Evolutionary conservation across 768 basidiomycete species (phyloP).

Genomic region (Tulasnella sp.): DNA sequence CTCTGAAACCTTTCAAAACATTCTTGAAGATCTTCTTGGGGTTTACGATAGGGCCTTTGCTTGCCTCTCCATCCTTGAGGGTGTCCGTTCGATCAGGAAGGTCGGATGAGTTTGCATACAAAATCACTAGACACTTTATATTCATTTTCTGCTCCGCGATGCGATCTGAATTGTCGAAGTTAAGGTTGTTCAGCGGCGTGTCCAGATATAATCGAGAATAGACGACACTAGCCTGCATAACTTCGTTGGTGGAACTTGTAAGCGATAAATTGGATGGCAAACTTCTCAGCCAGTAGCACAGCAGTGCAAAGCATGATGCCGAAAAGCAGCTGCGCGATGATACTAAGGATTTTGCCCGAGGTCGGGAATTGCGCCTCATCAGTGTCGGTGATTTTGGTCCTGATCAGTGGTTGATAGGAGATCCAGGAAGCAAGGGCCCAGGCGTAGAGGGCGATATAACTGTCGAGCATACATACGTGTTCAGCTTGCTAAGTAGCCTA

Average conservation of each 20-base stretch:
- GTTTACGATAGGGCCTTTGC: slow-evolving; percentile 37
- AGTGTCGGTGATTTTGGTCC: slow-evolving; percentile 32
- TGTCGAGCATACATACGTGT: slow-evolving; percentile 25
- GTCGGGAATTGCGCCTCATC: slow-evolving; percentile 8
- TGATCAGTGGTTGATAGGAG: slow-evolving; percentile 62
- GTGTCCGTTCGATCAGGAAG: slow-evolving; percentile 61
- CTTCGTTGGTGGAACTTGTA: slow-evolving; percentile 35
- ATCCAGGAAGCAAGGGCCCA: slow-evolving; percentile 61
- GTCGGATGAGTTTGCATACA: slow-evolving; percentile 74
- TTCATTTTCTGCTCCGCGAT: slow-evolving; percentile 78
- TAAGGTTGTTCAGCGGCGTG: slow-evolving; percentile 1
- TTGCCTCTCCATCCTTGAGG: slow-evolving; percentile 34
- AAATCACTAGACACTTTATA: slow-evolving; percentile 55
- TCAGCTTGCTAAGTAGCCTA: slow-evolving; percentile 1
- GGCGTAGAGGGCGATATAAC: slow-evolving; percentile 56
- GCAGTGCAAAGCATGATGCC: slow-evolving; percentile 60
- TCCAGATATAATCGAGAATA: background rate
- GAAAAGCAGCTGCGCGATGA: slow-evolving; percentile 62
- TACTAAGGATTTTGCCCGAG: slow-evolving; percentile 36
- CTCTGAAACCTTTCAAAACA: slow-evolving; percentile 59
- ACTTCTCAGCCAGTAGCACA: slow-evolving; percentile 72
- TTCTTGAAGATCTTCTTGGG: slow-evolving; percentile 60
- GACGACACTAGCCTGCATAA: slow-evolving; percentile 44
- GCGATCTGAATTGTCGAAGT: slow-evolving; percentile 46
- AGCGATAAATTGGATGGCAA: slow-evolving; percentile 73